Evolutionary conservation across 1,284 basidiomycete genomes (phyloP), one percentile per base, ranked within the genome.

Genomic region (Ustilago sp.): DNA sequence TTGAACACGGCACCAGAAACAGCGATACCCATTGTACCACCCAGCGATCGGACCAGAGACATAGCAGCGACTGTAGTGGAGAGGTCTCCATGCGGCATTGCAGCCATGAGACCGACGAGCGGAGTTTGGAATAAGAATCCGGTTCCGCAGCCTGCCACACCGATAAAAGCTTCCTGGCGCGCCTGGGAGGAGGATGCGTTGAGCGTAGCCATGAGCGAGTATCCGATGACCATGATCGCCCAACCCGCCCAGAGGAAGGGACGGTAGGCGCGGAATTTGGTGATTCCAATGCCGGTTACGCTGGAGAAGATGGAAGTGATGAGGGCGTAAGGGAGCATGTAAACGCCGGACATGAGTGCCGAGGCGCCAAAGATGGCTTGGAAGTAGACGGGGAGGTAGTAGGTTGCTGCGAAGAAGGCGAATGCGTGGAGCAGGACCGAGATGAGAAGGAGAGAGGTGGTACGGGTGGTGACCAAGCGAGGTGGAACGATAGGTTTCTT

Each of bases 401-500:
- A 81, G 13, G 80, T 80, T 12, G 75, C 78, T 31, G 82, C 81
- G 79, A 92, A 92, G 87, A 94, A 93, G 0, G 88, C 88, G 28
- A 92, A 59, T 0, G 90, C 91, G 80, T 94, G 93, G 4, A 92
- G 78, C 80, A 93, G 90, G 3, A 87, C 88, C 2, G 89, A 88
- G 35, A 92, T 80, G 12, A 94, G 87, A 43, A 94, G 86, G 35
- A 92, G 88, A 1, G 88, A 88, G 0, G 92, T 93, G 2, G 93
- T 94, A 23, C 93, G 89, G 2, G 91, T 93, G 89, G 92, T 52
- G 88, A 95, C 94, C 38, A 94, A 83, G 4, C 93, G 89, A 8
- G 92, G 91, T 8, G 93, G 93, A 8, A 97, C 87, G 72, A 96
- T 93, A 0, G 94, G 92, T 12, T 92, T 89, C 53, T 88, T 60